Conservation (phyloP, 2,329 filamentous ascomycete genomes). For the Stylonectria norvegica region DNA sequence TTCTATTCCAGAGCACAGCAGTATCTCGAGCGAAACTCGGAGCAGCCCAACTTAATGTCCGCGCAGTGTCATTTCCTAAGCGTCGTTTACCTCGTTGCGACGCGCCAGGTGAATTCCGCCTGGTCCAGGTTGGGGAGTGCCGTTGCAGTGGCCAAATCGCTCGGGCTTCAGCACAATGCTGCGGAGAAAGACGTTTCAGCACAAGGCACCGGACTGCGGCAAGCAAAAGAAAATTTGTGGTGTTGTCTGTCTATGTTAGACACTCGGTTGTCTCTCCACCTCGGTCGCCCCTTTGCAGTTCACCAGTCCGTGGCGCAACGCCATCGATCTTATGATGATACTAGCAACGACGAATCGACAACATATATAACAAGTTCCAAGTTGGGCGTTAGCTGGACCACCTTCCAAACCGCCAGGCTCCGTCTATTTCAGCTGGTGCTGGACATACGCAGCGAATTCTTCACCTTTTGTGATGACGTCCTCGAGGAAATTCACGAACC, state of each 20-base stretch:
- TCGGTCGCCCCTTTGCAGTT: conserved; percentile 19
- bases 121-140: conserved; percentile 17
- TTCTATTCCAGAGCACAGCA: conserved; percentile 44
- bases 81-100: conserved; percentile 38
- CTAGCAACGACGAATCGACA: conserved; percentile 14
- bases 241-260: conserved; percentile 19
- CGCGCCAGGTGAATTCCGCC: conserved; percentile 16
- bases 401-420: conserved; percentile 17
- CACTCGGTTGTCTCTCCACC: conserved; percentile 14
- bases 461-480: conserved; percentile 12
- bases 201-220: not conserved
- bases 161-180: conserved; percentile 15
- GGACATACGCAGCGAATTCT: conserved; percentile 16
- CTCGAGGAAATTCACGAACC: conserved; percentile 11
- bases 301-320: not conserved
- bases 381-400: conserved; percentile 20
- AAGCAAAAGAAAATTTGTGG: conserved; percentile 12
- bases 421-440: conserved; percentile 15
- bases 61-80: conserved; percentile 47
- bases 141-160: conserved; percentile 13
- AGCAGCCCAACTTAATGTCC: conserved; percentile 42
- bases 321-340: conserved; percentile 4
- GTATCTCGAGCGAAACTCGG: conserved; percentile 38
- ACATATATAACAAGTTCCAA: conserved; percentile 12
- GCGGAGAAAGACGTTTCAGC: too few species aligned